Evolutionary conservation across 2,329 filamentous ascomycete genomes (phyloP).

Genomic region (Trichoderma sp.): DNA sequence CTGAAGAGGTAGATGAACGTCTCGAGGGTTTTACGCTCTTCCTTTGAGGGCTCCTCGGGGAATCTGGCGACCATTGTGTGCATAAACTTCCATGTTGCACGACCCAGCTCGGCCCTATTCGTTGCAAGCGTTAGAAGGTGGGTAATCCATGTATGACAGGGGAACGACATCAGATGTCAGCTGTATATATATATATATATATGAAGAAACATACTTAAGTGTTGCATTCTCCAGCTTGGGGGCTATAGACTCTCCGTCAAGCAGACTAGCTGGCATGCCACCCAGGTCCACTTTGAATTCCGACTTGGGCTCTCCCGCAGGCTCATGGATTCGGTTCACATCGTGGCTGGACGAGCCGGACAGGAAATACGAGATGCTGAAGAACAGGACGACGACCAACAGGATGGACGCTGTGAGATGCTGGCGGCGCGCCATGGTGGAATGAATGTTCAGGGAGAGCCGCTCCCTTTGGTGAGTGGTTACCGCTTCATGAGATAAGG

Average conservation of each 20-base stretch:
- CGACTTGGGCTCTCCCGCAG: constrained; percentile 26
- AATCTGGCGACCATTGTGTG: constrained; percentile 70
- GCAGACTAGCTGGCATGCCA: constrained; percentile 45
- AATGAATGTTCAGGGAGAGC: constrained; percentile 25
- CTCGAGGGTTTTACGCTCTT: constrained; percentile 61
- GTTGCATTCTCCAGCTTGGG: constrained; percentile 82
- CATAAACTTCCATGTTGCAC: constrained; percentile 66
- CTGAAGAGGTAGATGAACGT: constrained; percentile 65
- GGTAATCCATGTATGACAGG: neutral
- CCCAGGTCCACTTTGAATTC: constrained; percentile 41
- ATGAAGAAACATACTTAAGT: constrained; percentile 55
- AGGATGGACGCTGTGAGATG: constrained; percentile 54
- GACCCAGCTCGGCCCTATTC: constrained; percentile 60
- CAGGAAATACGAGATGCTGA: constrained; percentile 58
- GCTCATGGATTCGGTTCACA: constrained; percentile 18
- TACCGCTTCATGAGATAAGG: neutral
- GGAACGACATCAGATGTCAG: neutral
- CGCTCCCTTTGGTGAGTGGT: neutral
- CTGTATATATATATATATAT: neutral
- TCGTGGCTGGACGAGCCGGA: constrained; percentile 37
- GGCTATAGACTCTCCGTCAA: constrained; percentile 70
- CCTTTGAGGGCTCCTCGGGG: constrained; percentile 60
- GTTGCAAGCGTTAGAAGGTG: neutral
- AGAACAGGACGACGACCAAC: constrained; percentile 53
- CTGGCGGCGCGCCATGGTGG: constrained; percentile 50